Conservation (phyloP, 768 basidiomycete species). For the Mycena epipterygia region DNA sequence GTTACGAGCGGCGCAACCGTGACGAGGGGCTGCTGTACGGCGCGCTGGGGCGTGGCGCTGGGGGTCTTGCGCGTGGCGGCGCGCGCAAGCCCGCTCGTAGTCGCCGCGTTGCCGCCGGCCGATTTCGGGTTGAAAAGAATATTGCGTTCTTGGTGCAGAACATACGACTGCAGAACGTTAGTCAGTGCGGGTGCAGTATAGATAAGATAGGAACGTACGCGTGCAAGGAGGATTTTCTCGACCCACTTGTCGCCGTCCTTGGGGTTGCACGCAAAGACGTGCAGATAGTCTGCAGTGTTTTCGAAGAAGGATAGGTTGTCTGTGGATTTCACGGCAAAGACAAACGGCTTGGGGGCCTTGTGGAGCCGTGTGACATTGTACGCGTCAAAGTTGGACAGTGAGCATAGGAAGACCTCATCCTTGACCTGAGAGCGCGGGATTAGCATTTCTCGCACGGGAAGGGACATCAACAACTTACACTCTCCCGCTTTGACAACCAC, state of each 20-base stretch:
- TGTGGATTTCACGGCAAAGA: slow-evolving; percentile 91
- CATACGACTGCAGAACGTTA: slow-evolving; percentile 72
- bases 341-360: slow-evolving; percentile 87
- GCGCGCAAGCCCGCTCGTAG: slow-evolving; percentile 52
- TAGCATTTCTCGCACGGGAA: slow-evolving; percentile 17
- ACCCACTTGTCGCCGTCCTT: slow-evolving; percentile 84
- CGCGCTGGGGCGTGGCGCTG: slow-evolving; percentile 46
- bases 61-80: slow-evolving; percentile 53
- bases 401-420: slow-evolving; percentile 86
- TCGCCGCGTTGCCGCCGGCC: slow-evolving; percentile 42
- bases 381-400: slow-evolving; percentile 90
- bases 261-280: slow-evolving; percentile 85
- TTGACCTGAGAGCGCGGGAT: slow-evolving; percentile 69
- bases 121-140: slow-evolving; percentile 68
- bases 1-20: slow-evolving; percentile 57
- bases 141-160: slow-evolving; percentile 84
- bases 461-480: slow-evolving; percentile 63
- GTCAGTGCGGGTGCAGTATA: slow-evolving; percentile 28
- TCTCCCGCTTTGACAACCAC: slow-evolving; percentile 92
- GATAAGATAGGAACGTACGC: slow-evolving; percentile 64
- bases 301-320: slow-evolving; percentile 91
- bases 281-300: slow-evolving; percentile 88
- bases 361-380: slow-evolving; percentile 83
- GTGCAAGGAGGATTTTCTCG: slow-evolving; percentile 83
- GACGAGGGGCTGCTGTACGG: slow-evolving; percentile 63